A percentile compares a stretch with the other conserved stretches of the same genome.
Evolutionary conservation across 106 monocot genomes (phyloP).

Genomic region (Triglochin maritima): DNA sequence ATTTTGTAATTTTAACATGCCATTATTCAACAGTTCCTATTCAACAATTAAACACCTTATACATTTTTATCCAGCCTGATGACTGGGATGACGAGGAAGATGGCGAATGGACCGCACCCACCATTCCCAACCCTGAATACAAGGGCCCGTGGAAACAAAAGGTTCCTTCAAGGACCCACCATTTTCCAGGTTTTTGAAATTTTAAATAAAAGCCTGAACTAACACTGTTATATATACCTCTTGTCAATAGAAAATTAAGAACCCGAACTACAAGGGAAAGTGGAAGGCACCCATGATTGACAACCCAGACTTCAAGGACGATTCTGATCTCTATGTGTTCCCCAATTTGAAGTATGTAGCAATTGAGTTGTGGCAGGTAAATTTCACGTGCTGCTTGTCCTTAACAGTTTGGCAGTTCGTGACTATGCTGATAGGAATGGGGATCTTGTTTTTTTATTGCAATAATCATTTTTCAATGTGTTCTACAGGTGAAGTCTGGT

Average conservation of each 20-base stretch:
- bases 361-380: slow-evolving; percentile 43
- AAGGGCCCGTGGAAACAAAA: slow-evolving; percentile 65
- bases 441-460: no score
- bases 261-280: slow-evolving; percentile 75
- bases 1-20: background rate
- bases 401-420: no score
- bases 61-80: slow-evolving; percentile 33
- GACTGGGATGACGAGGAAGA: slow-evolving; percentile 81
- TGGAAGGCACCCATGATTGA: slow-evolving; percentile 89
- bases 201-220: background rate
- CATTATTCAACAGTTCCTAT: background rate
- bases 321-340: slow-evolving; percentile 59
- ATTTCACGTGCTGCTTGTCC: background rate
- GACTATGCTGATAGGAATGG: no score
- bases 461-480: no score
- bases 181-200: background rate
- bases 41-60: background rate
- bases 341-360: slow-evolving; percentile 61
- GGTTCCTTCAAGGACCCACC: slow-evolving; percentile 5
- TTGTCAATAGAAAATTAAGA: slow-evolving; percentile 54
- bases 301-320: slow-evolving; percentile 84
- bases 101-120: slow-evolving; percentile 64
- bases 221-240: background rate
- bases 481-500: slow-evolving; percentile 64
- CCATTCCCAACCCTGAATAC: slow-evolving; percentile 67